Base-by-base conservation (phyloP, 2,329 filamentous ascomycete species). In the Botryotinia calthae region DNA sequence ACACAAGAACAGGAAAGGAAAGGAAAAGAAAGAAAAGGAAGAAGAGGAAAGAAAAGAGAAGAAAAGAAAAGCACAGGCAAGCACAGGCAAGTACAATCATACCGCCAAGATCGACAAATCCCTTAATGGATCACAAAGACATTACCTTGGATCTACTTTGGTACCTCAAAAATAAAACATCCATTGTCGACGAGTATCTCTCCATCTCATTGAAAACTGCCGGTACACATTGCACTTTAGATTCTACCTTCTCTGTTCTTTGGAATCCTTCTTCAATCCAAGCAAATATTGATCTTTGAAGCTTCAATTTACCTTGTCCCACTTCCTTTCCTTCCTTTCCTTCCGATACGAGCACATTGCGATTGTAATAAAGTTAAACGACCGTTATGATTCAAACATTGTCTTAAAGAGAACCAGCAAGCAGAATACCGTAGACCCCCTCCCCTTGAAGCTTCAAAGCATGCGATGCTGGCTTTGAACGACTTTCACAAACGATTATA, bases 401-500 rank as follows among this genome's bases (percentile, higher is more conserved):
- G 25, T 59, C 22, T 59, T 73, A 73, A 67, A 74, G n/a, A 54
- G 46, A 56, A 58, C 46, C 46, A 48, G 34, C 54, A 68, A 67
- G 20, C 40, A 68, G 31, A 20, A 54, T 44, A 34, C 51, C 48
- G 20, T 61, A 34, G 54, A 61, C 20, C 25, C n/a, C 44, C 25
- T 37, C 34, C 62, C 16, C 34, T 72, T 31, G 48, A 72, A 44
- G n/a, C 58, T 70, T 37, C 12, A 46, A 58, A 70, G 71, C 54
- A 72, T 70, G 66, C 56, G 71, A 69, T 66, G 66, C 46, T 20
- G 42, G 34, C 63, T 62, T 59, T 71, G 73, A 59, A 74, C 34
- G 37, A 66, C 28, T 25, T 58, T 28, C 66, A 70, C n/a, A 37
- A 63, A 70, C 61, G 58, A 72, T 63, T 75, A 80, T 64, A 65